Evolutionary conservation across 164 flowering plant species (phyloP), one percentile per base, ranked within the genome.

Genomic region (Chimonanthus praecox): DNA sequence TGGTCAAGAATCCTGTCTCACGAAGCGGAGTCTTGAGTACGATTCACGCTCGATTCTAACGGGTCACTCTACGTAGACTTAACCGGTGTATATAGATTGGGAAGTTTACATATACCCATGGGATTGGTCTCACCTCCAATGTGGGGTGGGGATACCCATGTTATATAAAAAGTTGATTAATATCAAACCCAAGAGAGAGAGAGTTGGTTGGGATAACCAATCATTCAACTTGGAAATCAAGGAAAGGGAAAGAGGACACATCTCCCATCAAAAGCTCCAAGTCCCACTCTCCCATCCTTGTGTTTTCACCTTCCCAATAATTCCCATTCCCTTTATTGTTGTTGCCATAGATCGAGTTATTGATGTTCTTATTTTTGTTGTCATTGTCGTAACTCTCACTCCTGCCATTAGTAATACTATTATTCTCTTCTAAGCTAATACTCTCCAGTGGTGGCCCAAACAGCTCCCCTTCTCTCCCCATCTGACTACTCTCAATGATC

Each of bases 251-350:
- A 66, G 92, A 85, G 48, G 90, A 80, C 69, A 82, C 84, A 81
- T 89, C 92, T 77, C 81, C 90, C 89, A 92, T 85, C 84, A 91
- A 73, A 43, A 87, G 90, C 79, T 87, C 96, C 74, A 92, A 85
- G 75, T 87, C 88, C 98, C 94, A 92, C 71, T 89, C 98, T 49
- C 88, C 90, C 75, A 84, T 72, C 80, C 83, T 86, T 64, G 83
- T 68, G 72, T 87, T 86, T 72, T 87, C 93, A 80, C 79, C 89
- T 70, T 83, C 84, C 88, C 85, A 88, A 73, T 73, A 80, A 72
- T 78, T 82, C 63, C 79, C 90, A 16, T 61, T 67, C 73, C 78
- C 77, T 15, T 33, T 68, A 20, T 49, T 47, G 60, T 65, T 78
- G 75, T 71, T 79, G 78, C 75, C 81, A 72, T 64, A 82, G 15